A percentile compares a stretch with the other conserved stretches of the same genome.
Evolutionary conservation across 2,329 filamentous ascomycete genomes (phyloP).

Genomic region (Tolypocladium ophioglossoides): DNA sequence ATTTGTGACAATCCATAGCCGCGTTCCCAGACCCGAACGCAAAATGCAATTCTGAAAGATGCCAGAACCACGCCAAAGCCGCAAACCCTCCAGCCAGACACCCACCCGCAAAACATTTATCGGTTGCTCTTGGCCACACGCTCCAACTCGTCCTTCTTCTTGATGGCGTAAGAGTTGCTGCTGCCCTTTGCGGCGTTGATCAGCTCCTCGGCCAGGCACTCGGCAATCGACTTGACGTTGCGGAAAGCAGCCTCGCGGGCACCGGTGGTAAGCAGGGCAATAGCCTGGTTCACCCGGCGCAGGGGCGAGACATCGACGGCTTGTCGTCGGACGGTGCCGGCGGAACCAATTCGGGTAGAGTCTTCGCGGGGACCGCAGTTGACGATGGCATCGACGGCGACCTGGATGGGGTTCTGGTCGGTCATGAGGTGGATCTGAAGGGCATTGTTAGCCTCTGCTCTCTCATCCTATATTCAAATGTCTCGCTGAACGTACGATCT

Average conservation of each 20-base stretch:
- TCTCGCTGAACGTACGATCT: slow-evolving; percentile 65
- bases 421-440: slow-evolving; percentile 98
- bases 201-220: slow-evolving; percentile 99
- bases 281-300: slow-evolving; percentile 99
- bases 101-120: slow-evolving; percentile 52
- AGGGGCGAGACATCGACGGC: slow-evolving; percentile 99
- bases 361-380: slow-evolving; percentile 99
- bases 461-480: neutral
- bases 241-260: slow-evolving; percentile 98
- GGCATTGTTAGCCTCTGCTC: neutral
- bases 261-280: slow-evolving; percentile 96
- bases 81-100: slow-evolving; percentile 26
- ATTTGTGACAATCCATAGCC: slow-evolving; percentile 31
- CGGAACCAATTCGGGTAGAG: slow-evolving; percentile 97
- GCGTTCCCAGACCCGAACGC: slow-evolving; percentile 36
- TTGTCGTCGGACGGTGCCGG: slow-evolving; percentile 99
- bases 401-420: slow-evolving; percentile 99
- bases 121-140: slow-evolving; percentile 99
- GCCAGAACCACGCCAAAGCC: slow-evolving; percentile 34
- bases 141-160: slow-evolving; percentile 99
- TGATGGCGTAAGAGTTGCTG: slow-evolving; percentile 99
- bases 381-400: slow-evolving; percentile 98
- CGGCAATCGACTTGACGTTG: slow-evolving; percentile 99
- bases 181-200: slow-evolving; percentile 99
- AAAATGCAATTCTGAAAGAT: slow-evolving; percentile 36